Conservation (phyloP, 257 asterid genomes). For the Buddleja alternifolia region DNA sequence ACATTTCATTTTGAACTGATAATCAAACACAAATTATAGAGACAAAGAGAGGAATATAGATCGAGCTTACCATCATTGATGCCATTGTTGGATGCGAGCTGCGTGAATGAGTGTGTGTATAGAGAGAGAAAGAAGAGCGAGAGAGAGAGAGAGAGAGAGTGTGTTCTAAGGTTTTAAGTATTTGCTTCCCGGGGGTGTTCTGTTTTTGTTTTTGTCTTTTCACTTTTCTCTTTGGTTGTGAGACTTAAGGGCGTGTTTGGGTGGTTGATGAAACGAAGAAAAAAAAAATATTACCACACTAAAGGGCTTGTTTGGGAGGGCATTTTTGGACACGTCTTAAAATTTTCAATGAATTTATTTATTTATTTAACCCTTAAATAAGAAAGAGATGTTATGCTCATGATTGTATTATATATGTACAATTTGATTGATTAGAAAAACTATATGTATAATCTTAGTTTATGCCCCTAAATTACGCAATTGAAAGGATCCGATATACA, state of each 20-base stretch:
- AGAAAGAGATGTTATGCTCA: too few species aligned
- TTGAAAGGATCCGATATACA: too few species aligned
- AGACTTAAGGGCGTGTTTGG: constrained; percentile 25
- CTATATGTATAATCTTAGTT: background rate
- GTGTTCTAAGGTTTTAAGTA: constrained; percentile 32
- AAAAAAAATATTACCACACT: background rate
- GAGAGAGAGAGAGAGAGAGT: background rate
- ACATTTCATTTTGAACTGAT: constrained; percentile 4
- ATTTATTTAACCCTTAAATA: too few species aligned
- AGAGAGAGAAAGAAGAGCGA: background rate
- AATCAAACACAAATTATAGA: background rate
- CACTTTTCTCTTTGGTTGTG: background rate
- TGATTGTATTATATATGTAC: too few species aligned
- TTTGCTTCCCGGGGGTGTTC: constrained; percentile 4
- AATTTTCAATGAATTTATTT: too few species aligned
- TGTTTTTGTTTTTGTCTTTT: background rate
- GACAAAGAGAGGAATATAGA: background rate
- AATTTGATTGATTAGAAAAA: too few species aligned
- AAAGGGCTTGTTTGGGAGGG: too few species aligned
- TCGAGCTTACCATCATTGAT: constrained; percentile 37
- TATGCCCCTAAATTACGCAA: background rate
- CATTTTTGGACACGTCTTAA: too few species aligned
- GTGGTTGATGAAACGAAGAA: background rate
- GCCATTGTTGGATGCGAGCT: constrained; percentile 34
- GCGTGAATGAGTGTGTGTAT: constrained; percentile 23